Evolutionary conservation across 2,329 filamentous ascomycete species (phyloP), one percentile per base, ranked within the genome.

Genomic region (Colletotrichum horii): DNA sequence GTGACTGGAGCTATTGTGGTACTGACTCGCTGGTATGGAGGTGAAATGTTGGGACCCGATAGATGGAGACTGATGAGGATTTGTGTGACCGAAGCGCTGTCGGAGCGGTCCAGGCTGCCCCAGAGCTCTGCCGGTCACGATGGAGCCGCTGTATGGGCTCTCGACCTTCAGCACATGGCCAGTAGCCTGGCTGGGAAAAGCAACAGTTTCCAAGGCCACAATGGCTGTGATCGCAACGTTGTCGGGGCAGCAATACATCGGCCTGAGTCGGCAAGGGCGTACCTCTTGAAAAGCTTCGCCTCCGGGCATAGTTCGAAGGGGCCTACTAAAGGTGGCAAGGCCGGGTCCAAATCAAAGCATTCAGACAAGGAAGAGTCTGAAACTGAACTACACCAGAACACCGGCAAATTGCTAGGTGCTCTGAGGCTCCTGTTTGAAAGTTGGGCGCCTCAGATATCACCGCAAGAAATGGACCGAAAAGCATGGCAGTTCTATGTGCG

Each of bases 401-500:
- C 97, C 2, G 91, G 91, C 0, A 85, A 93, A 71, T 83, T 97
- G 4, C 87, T 98, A 0, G 93, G 91, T 5, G 93, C 94, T 0
- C 85, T 98, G 72, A 90, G 96, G 76, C 82, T 95, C 24, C 82
- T 97, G 2, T 96, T 92, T 79, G 87, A 89, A 62, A 96, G 94
- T 76, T 98, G 95, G 96, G 88, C 89, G 1, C 84, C 87, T n/a
- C 88, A 91, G 34, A 82, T 97, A 38, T 88, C 84, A 30, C 84
- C 85, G 6, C 87, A 90, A 19, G 94, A 98, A 79, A 86, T 98
- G 68, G 94, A 98, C 81, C 89, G 89, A 76, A 90, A 92, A 75
- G 94, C 95, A 22, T 97, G 95, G 94, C 87, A 87, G 14, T 98
- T 95, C 95, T 98, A 98, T 83, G 87, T 94, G 3, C 89, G 90